Evolutionary conservation across 2,329 filamentous ascomycete genomes (phyloP), one percentile per base, ranked within the genome.

Genomic region (Aspergillus thermomutatus): DNA sequence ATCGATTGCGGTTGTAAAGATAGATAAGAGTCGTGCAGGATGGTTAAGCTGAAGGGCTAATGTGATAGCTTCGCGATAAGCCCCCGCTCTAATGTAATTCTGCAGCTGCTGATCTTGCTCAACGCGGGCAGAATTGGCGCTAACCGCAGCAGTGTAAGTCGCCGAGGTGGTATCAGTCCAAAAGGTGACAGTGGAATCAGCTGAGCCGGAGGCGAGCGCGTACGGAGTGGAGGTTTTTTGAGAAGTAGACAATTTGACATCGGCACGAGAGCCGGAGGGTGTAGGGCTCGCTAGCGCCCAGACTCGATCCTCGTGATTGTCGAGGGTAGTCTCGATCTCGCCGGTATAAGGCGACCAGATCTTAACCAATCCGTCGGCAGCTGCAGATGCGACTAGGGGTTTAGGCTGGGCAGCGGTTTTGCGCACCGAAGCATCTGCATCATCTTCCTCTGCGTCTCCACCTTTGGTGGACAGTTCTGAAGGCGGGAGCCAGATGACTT

Each of bases 281-380:
- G 68, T 80, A 69, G 48, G 88, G 82, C 71, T 93, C 83, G 91
- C 85, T 19, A 97, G 79, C 0, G 92, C 92, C 92, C 92, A 97
- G 1, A 97, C 92, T 56, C 94, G 86, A 75, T 99, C 94, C 66
- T 92, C 92, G 73, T 99, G 94, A 75, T 97, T 97, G 76, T 99
- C 94, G 4, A 99, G 82, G 0, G 94, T 99, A 62, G 89, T 89
- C 64, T 92, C 91, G 2, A 87, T 82, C 73, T 97, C 94, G 49
- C 92, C 92, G 1, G 83, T 87, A 69, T 89, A 88, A 11, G 90
- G 89, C 65, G 96, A 91, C 94, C 94, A 99, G 31, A 99, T 86
- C 76, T 97, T 99, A 57, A 99, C 92, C 3, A 99, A 83, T 1
- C 94, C 94, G 73, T 99, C 95, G 57, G 92, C 92, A 41, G 90